These are phyloP conservation scores for Microcyclospora pomicola DNA, from an alignment of 2,329 filamentous ascomycete species.

Conservation along the genomic window DNA sequence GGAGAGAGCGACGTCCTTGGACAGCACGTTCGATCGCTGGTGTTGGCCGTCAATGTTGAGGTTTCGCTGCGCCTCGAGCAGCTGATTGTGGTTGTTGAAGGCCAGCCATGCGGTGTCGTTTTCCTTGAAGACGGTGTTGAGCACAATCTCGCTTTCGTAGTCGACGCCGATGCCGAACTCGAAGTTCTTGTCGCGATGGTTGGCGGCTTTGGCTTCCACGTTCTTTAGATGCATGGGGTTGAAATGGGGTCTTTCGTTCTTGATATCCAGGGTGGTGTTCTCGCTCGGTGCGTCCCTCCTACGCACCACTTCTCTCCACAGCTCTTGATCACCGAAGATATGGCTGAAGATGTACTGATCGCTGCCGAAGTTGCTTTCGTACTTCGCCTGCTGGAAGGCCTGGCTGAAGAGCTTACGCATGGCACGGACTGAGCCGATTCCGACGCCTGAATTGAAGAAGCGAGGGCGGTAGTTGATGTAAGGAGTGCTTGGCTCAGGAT, in stretches of 20 bases:
- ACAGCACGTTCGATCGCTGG: conserved; percentile 6
- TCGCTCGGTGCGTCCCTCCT: conserved; percentile 10
- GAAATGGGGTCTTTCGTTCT: neutral
- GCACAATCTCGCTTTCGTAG: conserved; percentile 14
- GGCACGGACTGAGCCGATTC: conserved; percentile 13
- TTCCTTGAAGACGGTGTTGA: conserved; percentile 15
- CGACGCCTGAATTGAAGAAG: conserved; percentile 21
- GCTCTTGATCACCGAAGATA: conserved; percentile 19
- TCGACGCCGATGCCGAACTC: conserved; percentile 21
- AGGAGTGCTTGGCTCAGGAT: conserved; percentile 22
- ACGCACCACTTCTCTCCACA: conserved; percentile 20
- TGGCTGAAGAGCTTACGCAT: conserved; percentile 16
- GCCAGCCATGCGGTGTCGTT: conserved; percentile 15
- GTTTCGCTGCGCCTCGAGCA: conserved; percentile 6
- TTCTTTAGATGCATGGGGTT: conserved; percentile 10
- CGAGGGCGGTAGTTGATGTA: conserved; percentile 29
- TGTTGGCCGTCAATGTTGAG: conserved; percentile 2
- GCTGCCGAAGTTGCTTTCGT: conserved; percentile 15
- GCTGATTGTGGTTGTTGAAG: conserved; percentile 7
- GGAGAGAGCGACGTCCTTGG: conserved; percentile 16
- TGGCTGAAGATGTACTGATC: conserved; percentile 25
- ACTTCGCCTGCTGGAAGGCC: conserved; percentile 19
- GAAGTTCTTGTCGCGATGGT: conserved; percentile 29
- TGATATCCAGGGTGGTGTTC: neutral
- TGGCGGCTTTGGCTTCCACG: conserved; percentile 12